phyloP scores from a whole-genome alignment of 2,329 filamentous ascomycete genomes.

The Sclerotinia minor region DNA sequence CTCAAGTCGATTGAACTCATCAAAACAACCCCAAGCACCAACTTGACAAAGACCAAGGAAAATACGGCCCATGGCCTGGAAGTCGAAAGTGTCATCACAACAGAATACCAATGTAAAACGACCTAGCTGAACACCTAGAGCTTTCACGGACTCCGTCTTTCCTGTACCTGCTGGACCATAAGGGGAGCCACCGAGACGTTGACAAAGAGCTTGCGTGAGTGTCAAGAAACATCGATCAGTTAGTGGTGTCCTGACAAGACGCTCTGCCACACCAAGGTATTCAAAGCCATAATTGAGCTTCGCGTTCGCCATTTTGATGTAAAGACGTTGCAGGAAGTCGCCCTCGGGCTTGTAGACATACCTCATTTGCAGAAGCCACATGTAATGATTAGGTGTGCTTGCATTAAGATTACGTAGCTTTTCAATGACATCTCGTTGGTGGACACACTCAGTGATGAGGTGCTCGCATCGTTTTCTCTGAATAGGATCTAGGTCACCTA shows the following conservation, averaged over 20 bases:
- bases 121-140: constrained; percentile 91
- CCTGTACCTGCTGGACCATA: constrained; percentile 97
- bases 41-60: constrained; percentile 99
- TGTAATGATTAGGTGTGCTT: constrained; percentile 72
- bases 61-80: constrained; percentile 99
- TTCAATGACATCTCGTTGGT: constrained; percentile 91
- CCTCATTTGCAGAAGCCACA: constrained; percentile 97
- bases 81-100: constrained; percentile 99
- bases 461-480: constrained; percentile 97
- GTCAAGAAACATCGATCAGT: constrained; percentile 99
- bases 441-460: constrained; percentile 97
- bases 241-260: constrained; percentile 92
- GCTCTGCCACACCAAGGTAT: constrained; percentile 93
- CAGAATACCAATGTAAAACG: constrained; percentile 99
- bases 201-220: constrained; percentile 90
- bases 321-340: constrained; percentile 78
- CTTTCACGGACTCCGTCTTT: constrained; percentile 99
- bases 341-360: constrained; percentile 84
- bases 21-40: constrained; percentile 98
- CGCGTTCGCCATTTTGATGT: constrained; percentile 96
- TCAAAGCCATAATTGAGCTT: constrained; percentile 96
- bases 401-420: constrained; percentile 78
- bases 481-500: constrained; percentile 84
- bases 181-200: constrained; percentile 92
- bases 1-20: constrained; percentile 99